A percentile compares a stretch with the other conserved stretches of the same genome.
Conservation (phyloP, 768 basidiomycete genomes). For the Tricholomella constricta region DNA sequence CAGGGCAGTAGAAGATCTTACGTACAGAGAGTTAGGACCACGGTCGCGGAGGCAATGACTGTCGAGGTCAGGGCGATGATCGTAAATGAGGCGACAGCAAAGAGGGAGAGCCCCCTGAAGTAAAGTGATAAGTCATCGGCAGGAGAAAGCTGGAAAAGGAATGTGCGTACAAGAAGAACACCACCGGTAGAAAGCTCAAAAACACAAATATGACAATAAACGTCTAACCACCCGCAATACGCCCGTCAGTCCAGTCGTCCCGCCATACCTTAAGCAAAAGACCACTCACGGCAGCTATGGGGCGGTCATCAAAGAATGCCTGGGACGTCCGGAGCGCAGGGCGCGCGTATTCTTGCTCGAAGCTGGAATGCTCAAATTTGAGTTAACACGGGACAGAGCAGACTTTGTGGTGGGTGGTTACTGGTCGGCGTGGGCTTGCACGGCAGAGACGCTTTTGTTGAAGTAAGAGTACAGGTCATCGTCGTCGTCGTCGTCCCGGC, state of each 20-base stretch:
- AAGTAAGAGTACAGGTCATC: constrained; percentile 35
- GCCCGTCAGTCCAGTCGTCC: too few species aligned
- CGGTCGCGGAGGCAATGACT: constrained; percentile 30
- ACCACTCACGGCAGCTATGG: constrained; percentile 34
- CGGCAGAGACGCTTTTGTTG: constrained; percentile 36
- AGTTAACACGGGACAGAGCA: neutral
- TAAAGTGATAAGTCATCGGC: neutral
- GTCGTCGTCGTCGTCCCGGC: constrained; percentile 22
- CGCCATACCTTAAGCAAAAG: neutral
- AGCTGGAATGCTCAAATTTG: constrained; percentile 27
- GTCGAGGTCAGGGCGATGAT: constrained; percentile 38
- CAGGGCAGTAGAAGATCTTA: too few species aligned
- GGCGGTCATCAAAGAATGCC: constrained; percentile 35
- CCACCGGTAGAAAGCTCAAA: constrained; percentile 36
- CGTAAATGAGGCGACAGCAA: constrained; percentile 31
- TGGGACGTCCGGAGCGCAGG: constrained; percentile 36
- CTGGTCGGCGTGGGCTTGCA: constrained; percentile 38
- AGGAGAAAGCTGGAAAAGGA: neutral
- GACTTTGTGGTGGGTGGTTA: constrained; percentile 11
- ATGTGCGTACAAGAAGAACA: constrained; percentile 40
- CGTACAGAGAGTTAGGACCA: constrained; percentile 35
- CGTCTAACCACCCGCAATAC: constrained; percentile 29
- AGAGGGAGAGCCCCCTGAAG: constrained; percentile 30
- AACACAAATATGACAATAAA: constrained; percentile 41
- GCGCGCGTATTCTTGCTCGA: constrained; percentile 46